Base-by-base conservation (phyloP, 2,329 filamentous ascomycete species). In the Venturia pyrina region DNA sequence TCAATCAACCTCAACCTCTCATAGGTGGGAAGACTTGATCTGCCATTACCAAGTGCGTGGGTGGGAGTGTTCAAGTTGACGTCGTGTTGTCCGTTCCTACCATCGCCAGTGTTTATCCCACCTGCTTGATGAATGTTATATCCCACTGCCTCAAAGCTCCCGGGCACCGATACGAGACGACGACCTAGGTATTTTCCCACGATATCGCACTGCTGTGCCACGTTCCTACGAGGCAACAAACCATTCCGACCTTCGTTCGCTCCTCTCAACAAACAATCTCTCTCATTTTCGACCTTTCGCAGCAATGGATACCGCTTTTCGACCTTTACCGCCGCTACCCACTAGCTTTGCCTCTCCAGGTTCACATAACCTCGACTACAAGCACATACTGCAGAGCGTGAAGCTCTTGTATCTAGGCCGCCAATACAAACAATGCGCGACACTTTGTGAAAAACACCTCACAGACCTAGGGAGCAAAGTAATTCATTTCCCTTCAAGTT, bases 381-480 rank as follows among this genome's bases (percentile, higher is more conserved):
- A 57, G 40, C 32, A 41, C 5, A 43, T 65, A 0, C 50, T 65
- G n/a, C 32, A 28, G 24, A 48, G 69, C 43, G 66, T 75, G 67
- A 75, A 75, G 66, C 65, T 70, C 32, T 68, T 75, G 44, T 76
- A 75, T 66, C 68, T 71, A 19, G 72, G 71, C 43, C 70, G 75
- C 15, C 75, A 73, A 57, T 77, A 76, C 65, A 69, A 71, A n/a
- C 74, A 76, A 66, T 77, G 75, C 68, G 71, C 72, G 28, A 70
- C 71, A 63, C 34, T 68, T 1, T 73, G 71, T 64, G 70, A 73
- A 8, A 70, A 70, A 40, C 70, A 71, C 24, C 65, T 77, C 60
- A 43, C 48, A 21, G 64, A 70, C 40, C 19, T 40, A 17, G 66
- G 73, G 60, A 44, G 59, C 48, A 53, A 41, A 15, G 62, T 65